Percentiles rank a stretch among this genome's conserved stretches.
Conservation (phyloP, 306 rosid species). For the Vigna unguiculata region DNA sequence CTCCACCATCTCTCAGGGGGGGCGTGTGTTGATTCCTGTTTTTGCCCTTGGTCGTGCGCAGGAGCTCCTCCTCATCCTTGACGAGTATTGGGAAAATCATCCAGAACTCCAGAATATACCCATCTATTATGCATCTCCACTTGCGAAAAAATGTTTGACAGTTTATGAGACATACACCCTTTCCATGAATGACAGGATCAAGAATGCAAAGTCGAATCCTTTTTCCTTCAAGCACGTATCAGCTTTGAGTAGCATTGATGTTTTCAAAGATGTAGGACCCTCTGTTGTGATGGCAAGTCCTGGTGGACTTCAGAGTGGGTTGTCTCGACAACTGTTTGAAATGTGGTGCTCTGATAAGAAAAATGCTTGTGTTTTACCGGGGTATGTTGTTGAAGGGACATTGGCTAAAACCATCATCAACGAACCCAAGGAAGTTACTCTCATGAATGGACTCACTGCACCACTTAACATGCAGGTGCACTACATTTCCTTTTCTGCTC, state of each 20-base stretch:
- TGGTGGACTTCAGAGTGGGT: slow-evolving; percentile 86
- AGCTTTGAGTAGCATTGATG: slow-evolving; percentile 84
- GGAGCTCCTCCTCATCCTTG: slow-evolving; percentile 92
- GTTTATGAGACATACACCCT: slow-evolving; percentile 95
- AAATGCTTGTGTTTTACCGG: slow-evolving; percentile 82
- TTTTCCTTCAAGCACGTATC: slow-evolving; percentile 82
- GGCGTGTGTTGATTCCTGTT: slow-evolving; percentile 91
- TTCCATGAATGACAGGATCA: slow-evolving; percentile 95
- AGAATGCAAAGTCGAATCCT: slow-evolving; percentile 93
- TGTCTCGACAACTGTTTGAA: slow-evolving; percentile 89
- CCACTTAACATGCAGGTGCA: slow-evolving; percentile 98
- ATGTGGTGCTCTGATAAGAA: slow-evolving; percentile 94
- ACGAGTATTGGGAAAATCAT: slow-evolving; percentile 95
- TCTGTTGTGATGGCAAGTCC: slow-evolving; percentile 99
- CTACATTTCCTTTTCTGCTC: slow-evolving; percentile 95
- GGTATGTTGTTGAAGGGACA: slow-evolving; percentile 96
- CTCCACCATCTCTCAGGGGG: slow-evolving; percentile 90
- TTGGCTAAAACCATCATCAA: slow-evolving; percentile 82
- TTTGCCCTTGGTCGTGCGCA: slow-evolving; percentile 98
- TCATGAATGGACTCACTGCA: slow-evolving; percentile 83
- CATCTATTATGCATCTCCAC: slow-evolving; percentile 96
- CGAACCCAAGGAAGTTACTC: slow-evolving; percentile 96
- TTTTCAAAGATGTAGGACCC: slow-evolving; percentile 86
- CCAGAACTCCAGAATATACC: slow-evolving; percentile 92
- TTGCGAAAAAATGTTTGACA: slow-evolving; percentile 87